Evolutionary conservation across 2,329 filamentous ascomycete species (phyloP).

Genomic region (Neospermospora avenae): DNA sequence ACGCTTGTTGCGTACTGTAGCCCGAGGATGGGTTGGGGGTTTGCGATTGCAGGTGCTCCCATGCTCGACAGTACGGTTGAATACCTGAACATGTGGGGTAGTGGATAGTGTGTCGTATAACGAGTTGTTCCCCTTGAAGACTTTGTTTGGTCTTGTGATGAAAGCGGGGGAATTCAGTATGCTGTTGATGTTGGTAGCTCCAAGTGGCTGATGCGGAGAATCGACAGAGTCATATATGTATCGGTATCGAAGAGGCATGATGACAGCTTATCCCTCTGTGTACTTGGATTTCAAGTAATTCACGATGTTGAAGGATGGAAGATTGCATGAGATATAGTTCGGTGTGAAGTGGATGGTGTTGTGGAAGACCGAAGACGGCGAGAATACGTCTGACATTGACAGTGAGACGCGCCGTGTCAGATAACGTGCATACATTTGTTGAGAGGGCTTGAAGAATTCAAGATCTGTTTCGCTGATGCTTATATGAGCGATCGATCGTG

Average conservation of each 20-base stretch:
- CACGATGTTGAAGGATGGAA: background rate
- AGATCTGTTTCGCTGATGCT: too few relatives aligned
- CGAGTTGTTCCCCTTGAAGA: background rate
- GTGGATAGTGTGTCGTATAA: background rate
- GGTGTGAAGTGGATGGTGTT: background rate
- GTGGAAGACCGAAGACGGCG: too few relatives aligned
- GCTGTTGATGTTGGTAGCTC: slow-evolving; percentile 7
- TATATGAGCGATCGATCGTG: too few relatives aligned
- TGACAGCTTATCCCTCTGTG: too few relatives aligned
- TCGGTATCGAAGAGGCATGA: background rate
- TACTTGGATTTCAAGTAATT: too few relatives aligned
- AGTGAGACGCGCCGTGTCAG: too few relatives aligned
- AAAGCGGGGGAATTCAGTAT: background rate
- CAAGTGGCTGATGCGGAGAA: slow-evolving; percentile 2
- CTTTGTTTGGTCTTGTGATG: background rate
- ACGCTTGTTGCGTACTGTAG: slow-evolving; percentile 10
- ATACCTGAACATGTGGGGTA: background rate
- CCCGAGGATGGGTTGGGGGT: too few relatives aligned
- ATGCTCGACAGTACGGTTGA: background rate
- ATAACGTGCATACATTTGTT: too few relatives aligned
- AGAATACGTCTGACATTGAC: too few relatives aligned
- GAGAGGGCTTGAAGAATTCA: too few relatives aligned
- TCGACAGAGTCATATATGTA: background rate
- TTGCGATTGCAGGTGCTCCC: background rate
- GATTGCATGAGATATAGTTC: background rate